phyloP scores from a whole-genome alignment of 192 early-diverging fungal species.

The Phlyctochytrium planicorne region DNA sequence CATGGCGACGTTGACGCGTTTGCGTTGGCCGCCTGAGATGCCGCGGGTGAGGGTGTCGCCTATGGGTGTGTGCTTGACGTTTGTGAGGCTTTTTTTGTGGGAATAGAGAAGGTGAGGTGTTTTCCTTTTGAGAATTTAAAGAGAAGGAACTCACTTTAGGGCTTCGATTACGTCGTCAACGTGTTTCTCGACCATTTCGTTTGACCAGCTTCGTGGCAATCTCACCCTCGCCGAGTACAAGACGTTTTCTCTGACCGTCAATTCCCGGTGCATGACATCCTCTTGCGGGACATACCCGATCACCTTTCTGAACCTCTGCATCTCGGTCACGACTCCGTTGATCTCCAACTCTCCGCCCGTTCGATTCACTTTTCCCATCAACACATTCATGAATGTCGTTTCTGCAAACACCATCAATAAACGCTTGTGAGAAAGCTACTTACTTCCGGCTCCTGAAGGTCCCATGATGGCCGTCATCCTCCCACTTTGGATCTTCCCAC shows the following conservation, averaged over 20 bases:
- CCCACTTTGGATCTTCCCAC: conserved; percentile 64
- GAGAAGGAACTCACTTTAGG: conserved; percentile 28
- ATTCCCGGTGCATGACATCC: conserved; percentile 26
- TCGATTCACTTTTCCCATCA: conserved; percentile 32
- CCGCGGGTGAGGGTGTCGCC: conserved; percentile 56
- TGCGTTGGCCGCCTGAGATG: conserved; percentile 66
- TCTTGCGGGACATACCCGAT: conserved; percentile 39
- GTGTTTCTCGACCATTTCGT: conserved; percentile 65
- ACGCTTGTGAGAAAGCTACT: neutral
- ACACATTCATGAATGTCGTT: conserved; percentile 42
- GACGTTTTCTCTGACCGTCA: conserved; percentile 72
- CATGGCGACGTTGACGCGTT: conserved; percentile 55
- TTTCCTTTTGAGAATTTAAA: neutral
- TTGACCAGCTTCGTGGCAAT: conserved; percentile 61
- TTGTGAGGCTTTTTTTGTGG: neutral
- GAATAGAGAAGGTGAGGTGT: neutral
- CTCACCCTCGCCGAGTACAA: conserved; percentile 76
- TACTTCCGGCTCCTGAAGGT: conserved; percentile 78
- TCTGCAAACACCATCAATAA: conserved; percentile 7
- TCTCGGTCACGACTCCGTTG: conserved; percentile 24
- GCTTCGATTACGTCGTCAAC: conserved; percentile 74
- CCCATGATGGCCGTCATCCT: conserved; percentile 91
- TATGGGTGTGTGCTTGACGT: conserved; percentile 23
- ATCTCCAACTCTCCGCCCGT: conserved; percentile 27
- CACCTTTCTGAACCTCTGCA: conserved; percentile 31